Evolutionary conservation across 2,329 filamentous ascomycete species (phyloP).

Genomic region (Leptographium flavum): DNA sequence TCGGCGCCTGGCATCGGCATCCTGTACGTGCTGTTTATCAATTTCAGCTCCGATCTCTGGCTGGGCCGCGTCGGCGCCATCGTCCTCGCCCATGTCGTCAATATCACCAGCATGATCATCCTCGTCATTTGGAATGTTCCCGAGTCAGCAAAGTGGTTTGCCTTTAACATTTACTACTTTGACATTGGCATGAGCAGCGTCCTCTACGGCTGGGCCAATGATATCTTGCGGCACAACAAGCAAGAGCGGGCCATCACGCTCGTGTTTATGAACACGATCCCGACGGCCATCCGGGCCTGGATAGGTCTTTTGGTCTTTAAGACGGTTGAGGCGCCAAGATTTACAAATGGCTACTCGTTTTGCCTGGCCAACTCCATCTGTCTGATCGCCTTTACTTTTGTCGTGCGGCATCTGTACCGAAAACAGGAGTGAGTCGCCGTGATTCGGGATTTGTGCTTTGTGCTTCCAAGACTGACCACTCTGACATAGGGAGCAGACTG

Average conservation of each 20-base stretch:
- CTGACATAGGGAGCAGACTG: too few relatives aligned
- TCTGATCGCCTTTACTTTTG: too few relatives aligned
- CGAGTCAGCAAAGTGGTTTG: constrained; percentile 38
- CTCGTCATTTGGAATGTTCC: constrained; percentile 41
- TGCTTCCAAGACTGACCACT: too few relatives aligned
- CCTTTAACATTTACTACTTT: constrained; percentile 32
- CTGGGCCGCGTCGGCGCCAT: constrained; percentile 40
- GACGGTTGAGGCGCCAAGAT: constrained; percentile 27
- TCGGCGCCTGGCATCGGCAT: constrained; percentile 31
- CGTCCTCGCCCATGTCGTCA: constrained; percentile 33
- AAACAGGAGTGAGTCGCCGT: too few relatives aligned
- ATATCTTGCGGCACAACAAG: constrained; percentile 27
- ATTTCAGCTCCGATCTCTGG: constrained; percentile 39
- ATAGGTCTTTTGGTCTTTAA: constrained; percentile 36
- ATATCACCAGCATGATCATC: constrained; percentile 37
- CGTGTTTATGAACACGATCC: constrained; percentile 31
- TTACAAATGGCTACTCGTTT: constrained; percentile 27
- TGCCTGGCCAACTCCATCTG: background rate
- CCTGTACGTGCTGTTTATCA: constrained; percentile 37
- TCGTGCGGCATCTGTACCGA: too few relatives aligned
- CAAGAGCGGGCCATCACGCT: constrained; percentile 22
- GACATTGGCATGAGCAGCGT: constrained; percentile 37
- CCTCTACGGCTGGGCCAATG: constrained; percentile 42
- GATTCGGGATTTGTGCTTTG: too few relatives aligned
- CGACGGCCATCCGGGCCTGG: constrained; percentile 41